Conservation (phyloP, 2,329 filamentous ascomycete species). For the Epichloe uncinata region DNA sequence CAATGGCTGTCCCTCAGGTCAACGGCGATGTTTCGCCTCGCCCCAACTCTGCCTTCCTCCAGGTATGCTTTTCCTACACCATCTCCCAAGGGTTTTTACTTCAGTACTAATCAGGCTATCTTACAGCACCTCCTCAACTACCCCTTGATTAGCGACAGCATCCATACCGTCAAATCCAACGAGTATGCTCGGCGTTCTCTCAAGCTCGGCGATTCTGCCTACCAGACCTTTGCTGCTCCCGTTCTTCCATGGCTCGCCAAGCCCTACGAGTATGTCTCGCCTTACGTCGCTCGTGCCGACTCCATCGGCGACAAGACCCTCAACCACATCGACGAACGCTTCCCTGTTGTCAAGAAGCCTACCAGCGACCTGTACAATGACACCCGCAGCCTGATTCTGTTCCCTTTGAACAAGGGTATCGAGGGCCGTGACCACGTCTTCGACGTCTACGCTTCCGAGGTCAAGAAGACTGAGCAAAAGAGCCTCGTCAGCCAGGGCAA, state of each 20-base stretch:
- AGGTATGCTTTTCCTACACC: constrained; percentile 23
- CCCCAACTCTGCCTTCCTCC: constrained; percentile 34
- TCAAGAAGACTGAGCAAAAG: constrained; percentile 50
- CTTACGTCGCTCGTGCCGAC: constrained; percentile 77
- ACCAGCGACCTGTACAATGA: constrained; percentile 55
- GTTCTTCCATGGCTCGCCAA: constrained; percentile 57
- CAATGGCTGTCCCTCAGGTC: constrained; percentile 30
- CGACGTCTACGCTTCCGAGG: constrained; percentile 42
- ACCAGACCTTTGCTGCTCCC: constrained; percentile 63
- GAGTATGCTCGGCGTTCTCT: constrained; percentile 75
- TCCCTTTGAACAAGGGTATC: constrained; percentile 48
- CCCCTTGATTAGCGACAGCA: constrained; percentile 66
- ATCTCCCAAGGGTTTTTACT: no score
- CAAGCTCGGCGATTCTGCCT: constrained; percentile 59
- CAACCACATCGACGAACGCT: constrained; percentile 51
- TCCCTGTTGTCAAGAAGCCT: constrained; percentile 64
- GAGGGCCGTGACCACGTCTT: constrained; percentile 51
- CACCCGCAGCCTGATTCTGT: constrained; percentile 46
- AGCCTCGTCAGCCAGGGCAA: constrained; percentile 55
- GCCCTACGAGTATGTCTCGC: constrained; percentile 70
- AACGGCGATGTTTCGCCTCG: constrained; percentile 36
- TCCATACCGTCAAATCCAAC: constrained; percentile 67
- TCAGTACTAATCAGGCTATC: not conserved
- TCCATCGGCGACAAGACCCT: constrained; percentile 60
- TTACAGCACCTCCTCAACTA: constrained; percentile 70